Conservation (phyloP, 1,139 yeast species). For the Blastobotrys petasosporus region DNA sequence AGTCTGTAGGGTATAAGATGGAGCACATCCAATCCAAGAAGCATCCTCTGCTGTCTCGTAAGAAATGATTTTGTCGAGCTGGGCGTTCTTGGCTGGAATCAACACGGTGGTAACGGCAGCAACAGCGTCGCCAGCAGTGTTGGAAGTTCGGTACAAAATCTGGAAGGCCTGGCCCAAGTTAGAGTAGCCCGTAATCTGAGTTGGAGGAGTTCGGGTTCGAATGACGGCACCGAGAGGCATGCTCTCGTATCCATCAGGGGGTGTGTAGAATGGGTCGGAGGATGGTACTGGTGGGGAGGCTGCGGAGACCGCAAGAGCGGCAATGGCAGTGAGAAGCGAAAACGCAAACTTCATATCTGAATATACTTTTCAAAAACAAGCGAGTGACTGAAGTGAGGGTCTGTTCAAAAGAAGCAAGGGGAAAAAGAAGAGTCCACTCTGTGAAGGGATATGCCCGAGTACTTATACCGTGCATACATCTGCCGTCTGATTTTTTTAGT, state of each 20-base stretch:
- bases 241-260: slow-evolving; percentile 19
- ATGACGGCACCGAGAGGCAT: slow-evolving; percentile 19
- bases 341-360: neutral
- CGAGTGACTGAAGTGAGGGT: neutral
- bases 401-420: neutral
- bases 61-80: slow-evolving; percentile 21
- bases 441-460: no score
- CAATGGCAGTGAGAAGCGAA: neutral
- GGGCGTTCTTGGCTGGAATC: slow-evolving; percentile 20
- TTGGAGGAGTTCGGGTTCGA: slow-evolving; percentile 13
- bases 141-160: slow-evolving; percentile 25
- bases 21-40: slow-evolving; percentile 26
- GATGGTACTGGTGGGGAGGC: slow-evolving; percentile 13
- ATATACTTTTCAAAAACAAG: neutral
- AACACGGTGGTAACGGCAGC: slow-evolving; percentile 28
- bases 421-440: neutral
- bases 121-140: slow-evolving; percentile 25
- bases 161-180: slow-evolving; percentile 17
- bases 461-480: no score
- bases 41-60: slow-evolving; percentile 31
- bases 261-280: slow-evolving; percentile 22
- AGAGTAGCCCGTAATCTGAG: slow-evolving; percentile 6
- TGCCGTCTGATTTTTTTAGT: no score
- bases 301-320: neutral
- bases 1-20: slow-evolving; percentile 25